These are phyloP conservation scores for Aureobasidium sp. DNA, from an alignment of 2,329 filamentous ascomycete species.

Conservation along the genomic window DNA sequence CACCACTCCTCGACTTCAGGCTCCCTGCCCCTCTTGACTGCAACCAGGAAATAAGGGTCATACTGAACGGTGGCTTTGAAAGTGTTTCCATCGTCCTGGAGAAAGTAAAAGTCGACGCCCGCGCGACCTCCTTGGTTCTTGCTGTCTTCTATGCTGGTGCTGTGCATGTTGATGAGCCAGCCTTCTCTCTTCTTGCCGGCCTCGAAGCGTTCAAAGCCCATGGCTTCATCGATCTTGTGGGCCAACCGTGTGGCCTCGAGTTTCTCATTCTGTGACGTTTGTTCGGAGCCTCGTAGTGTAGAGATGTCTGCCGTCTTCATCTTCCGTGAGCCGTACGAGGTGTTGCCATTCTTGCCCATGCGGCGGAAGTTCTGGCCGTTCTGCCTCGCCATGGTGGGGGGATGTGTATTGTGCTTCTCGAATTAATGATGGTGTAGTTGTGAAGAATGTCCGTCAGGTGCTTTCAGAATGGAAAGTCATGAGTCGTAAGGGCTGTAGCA, in stretches of 20 bases:
- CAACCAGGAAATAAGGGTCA: slow-evolving; percentile 91
- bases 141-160: slow-evolving; percentile 77
- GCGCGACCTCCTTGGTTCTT: slow-evolving; percentile 76
- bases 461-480: neutral
- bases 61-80: slow-evolving; percentile 97
- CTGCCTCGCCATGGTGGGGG: slow-evolving; percentile 10
- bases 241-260: slow-evolving; percentile 77
- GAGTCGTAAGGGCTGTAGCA: neutral
- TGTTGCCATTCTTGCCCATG: slow-evolving; percentile 40
- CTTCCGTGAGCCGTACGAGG: slow-evolving; percentile 46
- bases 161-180: slow-evolving; percentile 93
- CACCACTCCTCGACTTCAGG: slow-evolving; percentile 95
- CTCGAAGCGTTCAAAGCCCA: slow-evolving; percentile 91
- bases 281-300: slow-evolving; percentile 65
- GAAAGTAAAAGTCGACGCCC: slow-evolving; percentile 94
- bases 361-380: slow-evolving; percentile 17
- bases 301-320: slow-evolving; percentile 74
- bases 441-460: neutral
- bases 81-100: slow-evolving; percentile 76
- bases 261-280: slow-evolving; percentile 86
- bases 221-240: slow-evolving; percentile 83
- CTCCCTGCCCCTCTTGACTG: slow-evolving; percentile 79
- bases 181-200: slow-evolving; percentile 76
- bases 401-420: neutral
- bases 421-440: neutral